Conservation (phyloP, 176 grass and related monocot species). For the Aegilops speltoides region DNA sequence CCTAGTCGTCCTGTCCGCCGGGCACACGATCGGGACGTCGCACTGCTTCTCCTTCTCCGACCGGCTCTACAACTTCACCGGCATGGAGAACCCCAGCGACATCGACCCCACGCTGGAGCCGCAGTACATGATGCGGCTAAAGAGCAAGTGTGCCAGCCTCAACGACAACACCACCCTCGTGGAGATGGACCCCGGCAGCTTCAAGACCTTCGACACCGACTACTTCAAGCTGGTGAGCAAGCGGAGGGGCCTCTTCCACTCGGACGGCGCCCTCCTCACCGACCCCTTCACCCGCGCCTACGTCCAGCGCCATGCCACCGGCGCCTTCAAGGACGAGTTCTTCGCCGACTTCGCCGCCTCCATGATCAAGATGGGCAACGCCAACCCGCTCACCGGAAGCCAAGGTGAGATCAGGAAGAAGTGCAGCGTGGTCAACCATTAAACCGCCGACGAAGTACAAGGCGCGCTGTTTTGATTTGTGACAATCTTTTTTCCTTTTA, state of each 20-base stretch:
- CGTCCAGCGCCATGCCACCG: slow-evolving; percentile 57
- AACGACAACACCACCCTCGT: slow-evolving; percentile 68
- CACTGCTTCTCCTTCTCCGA: slow-evolving; percentile 65
- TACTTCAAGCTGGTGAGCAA: slow-evolving; percentile 62
- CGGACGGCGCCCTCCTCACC: slow-evolving; percentile 70
- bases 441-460: not conserved
- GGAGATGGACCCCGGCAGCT: slow-evolving; percentile 93
- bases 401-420: slow-evolving; percentile 76
- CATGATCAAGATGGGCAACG: slow-evolving; percentile 69
- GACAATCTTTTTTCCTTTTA: no score
- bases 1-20: slow-evolving; percentile 74
- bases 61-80: slow-evolving; percentile 88
- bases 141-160: slow-evolving; percentile 48
- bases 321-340: slow-evolving; percentile 39
- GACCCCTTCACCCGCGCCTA: slow-evolving; percentile 56
- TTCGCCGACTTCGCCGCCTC: slow-evolving; percentile 66
- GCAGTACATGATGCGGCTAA: slow-evolving; percentile 45
- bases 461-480: no score
- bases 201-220: slow-evolving; percentile 67
- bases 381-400: slow-evolving; percentile 51
- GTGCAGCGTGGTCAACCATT: slow-evolving; percentile 51
- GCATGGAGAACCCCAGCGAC: slow-evolving; percentile 50
- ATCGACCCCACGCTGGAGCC: slow-evolving; percentile 53
- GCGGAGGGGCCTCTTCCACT: slow-evolving; percentile 70
- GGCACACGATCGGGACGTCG: slow-evolving; percentile 80